A percentile compares a stretch with the other conserved stretches of the same genome.
These are phyloP conservation scores for Plasmodium gonderi DNA, from an alignment of 169 alveolate species.

Conservation along the genomic window DNA sequence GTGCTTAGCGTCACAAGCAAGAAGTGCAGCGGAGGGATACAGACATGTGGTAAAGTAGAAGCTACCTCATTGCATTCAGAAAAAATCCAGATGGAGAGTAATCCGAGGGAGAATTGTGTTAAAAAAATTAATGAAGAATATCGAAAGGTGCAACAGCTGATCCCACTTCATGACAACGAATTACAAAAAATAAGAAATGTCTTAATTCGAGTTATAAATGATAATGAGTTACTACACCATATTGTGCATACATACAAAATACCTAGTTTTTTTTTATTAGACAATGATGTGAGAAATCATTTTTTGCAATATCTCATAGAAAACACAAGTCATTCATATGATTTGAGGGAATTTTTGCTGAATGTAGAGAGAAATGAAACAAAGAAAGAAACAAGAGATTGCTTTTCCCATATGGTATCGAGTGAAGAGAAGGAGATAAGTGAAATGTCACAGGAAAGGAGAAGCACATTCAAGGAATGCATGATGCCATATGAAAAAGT, in stretches of 20 bases:
- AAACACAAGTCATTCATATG: not conserved
- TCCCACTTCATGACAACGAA: constrained; percentile 31
- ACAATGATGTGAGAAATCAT: constrained; percentile 42
- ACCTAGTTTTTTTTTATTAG: constrained; percentile 34
- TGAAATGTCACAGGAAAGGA: not conserved
- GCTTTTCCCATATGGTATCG: too few species aligned
- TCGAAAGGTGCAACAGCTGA: constrained; percentile 2
- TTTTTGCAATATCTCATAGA: constrained; percentile 15
- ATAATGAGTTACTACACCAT: constrained; percentile 4
- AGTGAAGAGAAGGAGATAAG: not conserved
- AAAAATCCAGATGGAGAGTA: too few species aligned
- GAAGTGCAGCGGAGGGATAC: not conserved
- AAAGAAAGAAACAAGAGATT: not conserved
- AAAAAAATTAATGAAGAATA: constrained; percentile 56
- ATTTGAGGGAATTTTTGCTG: constrained; percentile 11
- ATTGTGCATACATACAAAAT: constrained; percentile 24
- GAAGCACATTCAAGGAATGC: not conserved
- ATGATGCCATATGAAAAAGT: not conserved
- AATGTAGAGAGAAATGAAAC: not conserved
- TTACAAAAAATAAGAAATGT: constrained; percentile 38
- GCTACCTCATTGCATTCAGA: too few species aligned
- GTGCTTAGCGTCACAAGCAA: not conserved
- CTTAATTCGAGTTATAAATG: constrained; percentile 17
- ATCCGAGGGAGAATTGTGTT: too few species aligned
- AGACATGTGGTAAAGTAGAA: too few species aligned